These are phyloP conservation scores for Raphidocelis subcapitata DNA, from an alignment of 139 green algal species.

Conservation along the genomic window DNA sequence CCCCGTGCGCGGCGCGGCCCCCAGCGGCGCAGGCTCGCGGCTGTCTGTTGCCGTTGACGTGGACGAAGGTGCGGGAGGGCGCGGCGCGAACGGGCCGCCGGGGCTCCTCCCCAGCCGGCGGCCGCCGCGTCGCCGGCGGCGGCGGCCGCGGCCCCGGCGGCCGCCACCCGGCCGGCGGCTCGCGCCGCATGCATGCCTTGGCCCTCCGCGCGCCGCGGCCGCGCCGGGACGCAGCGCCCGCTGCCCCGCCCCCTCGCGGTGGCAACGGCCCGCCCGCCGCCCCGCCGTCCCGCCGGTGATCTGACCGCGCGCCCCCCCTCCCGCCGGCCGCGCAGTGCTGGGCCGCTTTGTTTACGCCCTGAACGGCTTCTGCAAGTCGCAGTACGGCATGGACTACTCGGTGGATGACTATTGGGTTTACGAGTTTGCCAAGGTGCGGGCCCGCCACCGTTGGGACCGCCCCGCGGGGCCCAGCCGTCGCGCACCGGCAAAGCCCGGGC, in stretches of 20 bases:
- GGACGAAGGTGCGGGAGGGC: constrained; percentile 64
- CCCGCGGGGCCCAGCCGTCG: too few relatives aligned
- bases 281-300: background rate
- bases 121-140: too few relatives aligned
- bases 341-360: constrained; percentile 81
- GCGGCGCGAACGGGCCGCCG: too few relatives aligned
- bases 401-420: constrained; percentile 87
- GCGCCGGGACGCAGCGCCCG: too few relatives aligned
- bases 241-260: too few relatives aligned
- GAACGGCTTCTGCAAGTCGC: constrained; percentile 80
- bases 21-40: background rate
- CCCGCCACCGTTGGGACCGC: background rate
- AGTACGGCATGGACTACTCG: constrained; percentile 70
- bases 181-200: too few relatives aligned
- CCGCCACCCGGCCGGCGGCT: too few relatives aligned
- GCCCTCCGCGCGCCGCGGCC: too few relatives aligned
- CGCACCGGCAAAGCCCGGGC: too few relatives aligned
- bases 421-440: constrained; percentile 84
- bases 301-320: background rate
- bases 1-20: background rate
- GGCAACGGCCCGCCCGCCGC: background rate
- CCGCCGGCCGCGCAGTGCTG: constrained; percentile 63
- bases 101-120: too few relatives aligned
- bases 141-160: too few relatives aligned
- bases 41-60: constrained; percentile 79